Percentiles rank a stretch among this genome's conserved stretches.
Evolutionary conservation across 2,329 filamentous ascomycete genomes (phyloP).

Genomic region (Escovopsis sp.): DNA sequence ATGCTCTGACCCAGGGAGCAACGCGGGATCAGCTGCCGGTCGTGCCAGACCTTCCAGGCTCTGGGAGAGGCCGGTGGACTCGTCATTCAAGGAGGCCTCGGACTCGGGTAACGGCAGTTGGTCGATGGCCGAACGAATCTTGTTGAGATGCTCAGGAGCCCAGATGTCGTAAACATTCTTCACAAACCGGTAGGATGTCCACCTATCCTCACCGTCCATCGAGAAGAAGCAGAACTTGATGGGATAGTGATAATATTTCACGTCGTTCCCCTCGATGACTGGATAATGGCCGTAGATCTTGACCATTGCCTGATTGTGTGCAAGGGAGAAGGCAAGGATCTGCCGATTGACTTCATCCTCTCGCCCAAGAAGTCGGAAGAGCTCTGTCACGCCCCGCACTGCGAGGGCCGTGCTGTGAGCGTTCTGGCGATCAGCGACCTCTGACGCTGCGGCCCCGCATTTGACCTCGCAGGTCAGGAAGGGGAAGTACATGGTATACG

Average conservation of each 20-base stretch:
- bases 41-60: too few relatives aligned
- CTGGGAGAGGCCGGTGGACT: too few relatives aligned
- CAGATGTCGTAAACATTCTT: constrained; percentile 4
- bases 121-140: too few relatives aligned
- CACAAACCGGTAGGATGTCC: constrained; percentile 3
- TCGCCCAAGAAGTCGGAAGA: constrained; percentile 22
- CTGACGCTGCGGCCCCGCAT: constrained; percentile 22
- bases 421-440: constrained; percentile 25
- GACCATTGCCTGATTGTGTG: constrained; percentile 14
- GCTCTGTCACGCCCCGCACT: constrained; percentile 22
- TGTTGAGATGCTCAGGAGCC: neutral
- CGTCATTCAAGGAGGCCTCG: too few relatives aligned
- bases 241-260: constrained; percentile 23
- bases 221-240: constrained; percentile 21
- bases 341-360: constrained; percentile 24
- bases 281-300: constrained; percentile 28
- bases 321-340: constrained; percentile 29
- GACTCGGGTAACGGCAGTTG: too few relatives aligned
- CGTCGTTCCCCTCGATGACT: constrained; percentile 19
- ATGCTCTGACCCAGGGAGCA: too few relatives aligned
- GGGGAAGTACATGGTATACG: constrained; percentile 32
- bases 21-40: too few relatives aligned
- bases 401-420: constrained; percentile 27
- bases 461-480: constrained; percentile 36
- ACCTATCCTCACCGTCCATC: neutral